Evolutionary conservation across 2,329 filamentous ascomycete species (phyloP), one percentile per base, ranked within the genome.

Genomic region (Calonectria hawksworthii): DNA sequence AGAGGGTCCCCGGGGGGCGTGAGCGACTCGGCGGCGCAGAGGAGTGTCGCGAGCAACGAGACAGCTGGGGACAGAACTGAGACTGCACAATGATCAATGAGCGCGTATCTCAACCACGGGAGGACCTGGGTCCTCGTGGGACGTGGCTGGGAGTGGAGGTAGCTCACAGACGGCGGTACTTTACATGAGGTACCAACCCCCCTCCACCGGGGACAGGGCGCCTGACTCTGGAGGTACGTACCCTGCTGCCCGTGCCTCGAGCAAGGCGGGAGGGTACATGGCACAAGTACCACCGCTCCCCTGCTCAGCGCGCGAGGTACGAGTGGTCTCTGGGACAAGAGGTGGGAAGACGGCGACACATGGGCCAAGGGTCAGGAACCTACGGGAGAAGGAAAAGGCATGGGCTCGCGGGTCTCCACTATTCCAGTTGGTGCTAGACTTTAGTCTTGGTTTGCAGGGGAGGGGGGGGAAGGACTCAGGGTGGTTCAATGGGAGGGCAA

Each of bases 21-120:
- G 72, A 28, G 23, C 32, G 34, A 44, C 59, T 26, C 67, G 70
- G 52, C 67, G 64, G 67, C 52, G 67, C 67, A 52, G 74, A 71
- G 74, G 74, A 75, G 74, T 73, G 74, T 63, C 68, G 59, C 66
- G 23, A 70, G 70, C 73, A 56, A 68, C 50, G 44, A 59, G 66
- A 75, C 59, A 47, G 59, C 59, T 70, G 66, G 64, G 41, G 56
- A 47, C 56, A 59, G 70, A 51, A 73, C 63, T 34, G 61, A 61
- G 59, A 70, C 59, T 52, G 67, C 32, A 41, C 61, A 51, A 65
- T 50, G 41, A 38, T 59, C 36, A 18, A 41, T 14, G 13, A 21
- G 14, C 41, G 59, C 59, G 72, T 74, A 70, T 59, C 67, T 56
- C 13, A 18, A 23, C 32, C n/a, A 21, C 41, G 26, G 3, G 51